phyloP scores from a whole-genome alignment of 2,329 filamentous ascomycete genomes.

The Verticillium tricorpus region DNA sequence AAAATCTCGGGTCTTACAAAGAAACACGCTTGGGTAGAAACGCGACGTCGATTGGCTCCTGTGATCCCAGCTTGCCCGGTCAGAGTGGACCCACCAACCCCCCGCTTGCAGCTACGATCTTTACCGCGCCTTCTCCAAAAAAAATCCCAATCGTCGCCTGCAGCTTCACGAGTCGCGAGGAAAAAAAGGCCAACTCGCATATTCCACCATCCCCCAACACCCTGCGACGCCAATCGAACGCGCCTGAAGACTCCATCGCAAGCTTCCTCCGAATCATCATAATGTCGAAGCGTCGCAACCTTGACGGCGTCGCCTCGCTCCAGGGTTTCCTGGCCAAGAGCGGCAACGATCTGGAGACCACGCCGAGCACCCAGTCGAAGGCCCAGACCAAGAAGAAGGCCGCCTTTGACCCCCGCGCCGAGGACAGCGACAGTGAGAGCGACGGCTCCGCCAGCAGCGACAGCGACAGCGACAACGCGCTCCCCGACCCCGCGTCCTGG shows the following conservation, averaged over 20 bases:
- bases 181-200: background rate
- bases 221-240: background rate
- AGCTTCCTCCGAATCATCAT: background rate
- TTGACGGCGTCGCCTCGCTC: constrained; percentile 11
- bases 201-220: background rate
- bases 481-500: background rate
- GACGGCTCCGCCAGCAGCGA: constrained; percentile 20
- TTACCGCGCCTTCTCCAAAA: background rate
- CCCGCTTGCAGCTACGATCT: background rate
- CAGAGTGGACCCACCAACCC: background rate
- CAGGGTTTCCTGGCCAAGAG: constrained; percentile 8
- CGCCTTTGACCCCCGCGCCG: constrained; percentile 12
- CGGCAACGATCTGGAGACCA: background rate
- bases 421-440: constrained; percentile 7
- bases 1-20: background rate
- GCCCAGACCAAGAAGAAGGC: constrained; percentile 11
- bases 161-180: background rate
- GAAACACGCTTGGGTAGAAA: background rate
- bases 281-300: constrained; percentile 8
- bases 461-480: constrained; percentile 15
- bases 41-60: background rate
- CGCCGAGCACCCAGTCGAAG: constrained; percentile 11
- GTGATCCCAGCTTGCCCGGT: background rate
- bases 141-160: background rate
- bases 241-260: background rate